phyloP scores from a whole-genome alignment of 1,139 yeast genomes.

The Diutina rugosa region DNA sequence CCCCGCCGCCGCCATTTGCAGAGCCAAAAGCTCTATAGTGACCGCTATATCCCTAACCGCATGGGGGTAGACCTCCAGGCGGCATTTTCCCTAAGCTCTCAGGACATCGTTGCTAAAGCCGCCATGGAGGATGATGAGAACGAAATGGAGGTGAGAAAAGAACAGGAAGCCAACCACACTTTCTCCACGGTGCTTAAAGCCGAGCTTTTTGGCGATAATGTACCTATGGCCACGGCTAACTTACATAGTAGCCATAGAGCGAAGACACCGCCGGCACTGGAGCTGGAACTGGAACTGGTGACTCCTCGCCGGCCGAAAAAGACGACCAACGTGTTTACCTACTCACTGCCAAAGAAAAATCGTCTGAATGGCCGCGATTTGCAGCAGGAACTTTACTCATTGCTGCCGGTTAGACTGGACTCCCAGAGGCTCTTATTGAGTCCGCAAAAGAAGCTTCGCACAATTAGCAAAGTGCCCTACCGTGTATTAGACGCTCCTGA shows the following conservation, averaged over 20 bases:
- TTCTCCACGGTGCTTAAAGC: constrained; percentile 79
- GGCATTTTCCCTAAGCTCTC: constrained; percentile 56
- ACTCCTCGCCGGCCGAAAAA: constrained; percentile 27
- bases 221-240: constrained; percentile 41
- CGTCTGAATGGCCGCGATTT: constrained; percentile 50
- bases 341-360: constrained; percentile 53
- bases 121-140: constrained; percentile 21
- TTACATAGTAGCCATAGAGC: constrained; percentile 1
- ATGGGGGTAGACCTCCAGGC: constrained; percentile 83
- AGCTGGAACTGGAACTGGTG: constrained; percentile 5
- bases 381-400: constrained; percentile 63
- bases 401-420: constrained; percentile 84
- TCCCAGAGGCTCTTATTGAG: constrained; percentile 67
- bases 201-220: constrained; percentile 82
- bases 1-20: constrained; percentile 27
- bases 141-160: constrained; percentile 56
- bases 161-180: constrained; percentile 76
- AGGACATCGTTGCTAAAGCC: constrained; percentile 28
- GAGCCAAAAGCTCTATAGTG: constrained; percentile 47
- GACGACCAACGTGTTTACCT: constrained; percentile 52
- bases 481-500: constrained; percentile 96
- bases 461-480: constrained; percentile 77
- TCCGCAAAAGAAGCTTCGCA: constrained; percentile 70
- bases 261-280: constrained; percentile 4
- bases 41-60: constrained; percentile 77